Evolutionary conservation across 2,329 filamentous ascomycete genomes (phyloP), one percentile per base, ranked within the genome.

Genomic region (Fusarium sp.): DNA sequence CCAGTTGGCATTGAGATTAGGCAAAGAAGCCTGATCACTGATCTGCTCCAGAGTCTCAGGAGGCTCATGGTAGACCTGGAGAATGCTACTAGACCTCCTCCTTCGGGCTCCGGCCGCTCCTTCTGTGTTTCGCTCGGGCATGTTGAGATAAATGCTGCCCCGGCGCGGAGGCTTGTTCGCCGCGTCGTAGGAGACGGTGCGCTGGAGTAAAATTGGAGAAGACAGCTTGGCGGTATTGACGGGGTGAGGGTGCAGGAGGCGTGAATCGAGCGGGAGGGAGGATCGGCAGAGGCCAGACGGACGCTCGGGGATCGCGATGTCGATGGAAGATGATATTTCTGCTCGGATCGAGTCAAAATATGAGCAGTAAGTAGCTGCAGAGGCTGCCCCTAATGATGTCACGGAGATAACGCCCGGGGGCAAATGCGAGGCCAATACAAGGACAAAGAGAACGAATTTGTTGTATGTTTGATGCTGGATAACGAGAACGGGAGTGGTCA

Each of bases 1-100:
- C 96, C 96, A 99, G 83, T 97, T 93, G 73, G 96, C 94, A 81
- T 99, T 99, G 77, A 97, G 83, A 77, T 99, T 99, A 52, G 96
- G 96, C 74, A 97, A 85, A 37, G 93, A 92, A 58, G 94, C 92
- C 85, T 98, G 96, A 81, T 99, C 96, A 78, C 92, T 97, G 81
- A 97, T 93, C 82, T 97, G 96, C 85, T 99, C 96, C 77, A 97
- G 89, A 57, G 95, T 97, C 86, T 99, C 96, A 64, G 91, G 90
- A 56, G 96, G 96, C 81, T 99, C 96, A 78, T 97, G 94, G 82
- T 98, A 98, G 82, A 99, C 94, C 78, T 89, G 86, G 73, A 89
- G 83, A 82, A 99, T 90, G 83, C 95, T 98, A 84, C 95, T 97
- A 81, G 96, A 98, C 82, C 96, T 90, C 85, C 96, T 91, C 86